Conservation (phyloP, 352 stramenopile species). For the Globisporangium acanthophoron region DNA sequence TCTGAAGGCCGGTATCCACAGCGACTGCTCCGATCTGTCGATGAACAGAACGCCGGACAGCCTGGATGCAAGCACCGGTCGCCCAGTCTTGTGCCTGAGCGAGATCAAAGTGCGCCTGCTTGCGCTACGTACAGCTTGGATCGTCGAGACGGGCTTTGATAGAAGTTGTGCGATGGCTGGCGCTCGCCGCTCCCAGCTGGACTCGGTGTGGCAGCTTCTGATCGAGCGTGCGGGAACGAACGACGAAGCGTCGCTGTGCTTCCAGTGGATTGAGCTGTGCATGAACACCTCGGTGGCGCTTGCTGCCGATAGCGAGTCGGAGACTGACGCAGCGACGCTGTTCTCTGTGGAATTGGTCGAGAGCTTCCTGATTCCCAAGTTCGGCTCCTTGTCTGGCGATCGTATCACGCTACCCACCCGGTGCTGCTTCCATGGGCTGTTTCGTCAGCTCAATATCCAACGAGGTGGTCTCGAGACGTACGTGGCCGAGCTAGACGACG, state of each 20-base stretch:
- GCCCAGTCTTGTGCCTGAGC: background rate
- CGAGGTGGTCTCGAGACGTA: conserved; percentile 34
- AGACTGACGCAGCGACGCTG: conserved; percentile 4
- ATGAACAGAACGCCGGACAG: no score
- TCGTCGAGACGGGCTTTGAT: conserved; percentile 21
- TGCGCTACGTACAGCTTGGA: conserved; percentile 49
- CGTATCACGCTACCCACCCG: conserved; percentile 40
- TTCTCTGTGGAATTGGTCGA: conserved; percentile 21
- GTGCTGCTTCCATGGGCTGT: conserved; percentile 69
- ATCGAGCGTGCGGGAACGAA: conserved; percentile 23
- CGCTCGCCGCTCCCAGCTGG: conserved; percentile 18
- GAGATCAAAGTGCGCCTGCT: conserved; percentile 45
- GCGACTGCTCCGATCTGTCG: no score
- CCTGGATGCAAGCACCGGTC: background rate
- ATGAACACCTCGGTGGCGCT: conserved; percentile 25
- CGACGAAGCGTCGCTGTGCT: conserved; percentile 57
- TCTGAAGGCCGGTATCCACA: conserved; percentile 16
- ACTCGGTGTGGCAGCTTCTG: conserved; percentile 42
- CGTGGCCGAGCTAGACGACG: background rate
- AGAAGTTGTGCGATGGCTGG: background rate
- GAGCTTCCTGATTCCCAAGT: conserved; percentile 38
- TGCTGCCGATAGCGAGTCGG: background rate
- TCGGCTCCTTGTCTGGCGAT: conserved; percentile 24
- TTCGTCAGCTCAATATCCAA: conserved; percentile 48
- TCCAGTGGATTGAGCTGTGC: conserved; percentile 73